phyloP scores from a whole-genome alignment of 2,329 filamentous ascomycete species.

The Colletotrichum horii region DNA sequence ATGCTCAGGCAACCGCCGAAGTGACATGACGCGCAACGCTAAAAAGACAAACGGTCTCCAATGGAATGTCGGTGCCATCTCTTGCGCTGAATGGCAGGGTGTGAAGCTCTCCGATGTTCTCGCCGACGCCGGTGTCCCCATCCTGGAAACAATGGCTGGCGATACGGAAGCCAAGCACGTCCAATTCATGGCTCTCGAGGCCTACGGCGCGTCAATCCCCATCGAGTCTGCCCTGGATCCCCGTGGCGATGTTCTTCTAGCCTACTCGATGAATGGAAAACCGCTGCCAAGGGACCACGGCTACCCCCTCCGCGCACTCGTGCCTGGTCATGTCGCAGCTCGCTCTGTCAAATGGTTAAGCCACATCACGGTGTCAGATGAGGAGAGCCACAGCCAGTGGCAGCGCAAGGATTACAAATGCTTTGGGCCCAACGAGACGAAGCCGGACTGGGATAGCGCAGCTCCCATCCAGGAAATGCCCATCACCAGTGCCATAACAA shows the following conservation, averaged over 20 bases:
- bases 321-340: slow-evolving; percentile 71
- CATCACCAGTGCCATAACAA: slow-evolving; percentile 70
- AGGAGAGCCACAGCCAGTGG: slow-evolving; percentile 71
- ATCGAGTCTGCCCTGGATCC: slow-evolving; percentile 63
- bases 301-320: slow-evolving; percentile 65
- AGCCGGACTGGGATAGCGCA: slow-evolving; percentile 67
- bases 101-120: slow-evolving; percentile 61
- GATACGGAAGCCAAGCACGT: slow-evolving; percentile 52
- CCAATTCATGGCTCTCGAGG: slow-evolving; percentile 64
- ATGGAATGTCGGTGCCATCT: slow-evolving; percentile 65
- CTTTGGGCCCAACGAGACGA: slow-evolving; percentile 67
- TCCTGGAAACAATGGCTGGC: slow-evolving; percentile 38
- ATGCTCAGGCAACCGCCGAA: slow-evolving; percentile 65
- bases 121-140: slow-evolving; percentile 57
- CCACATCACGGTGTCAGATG: slow-evolving; percentile 66
- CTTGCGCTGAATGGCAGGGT: slow-evolving; percentile 64
- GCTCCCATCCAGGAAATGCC: slow-evolving; percentile 72
- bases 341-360: slow-evolving; percentile 74
- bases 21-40: slow-evolving; percentile 60
- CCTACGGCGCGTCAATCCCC: slow-evolving; percentile 67
- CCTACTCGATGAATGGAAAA: slow-evolving; percentile 71
- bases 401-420: slow-evolving; percentile 73
- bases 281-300: slow-evolving; percentile 70
- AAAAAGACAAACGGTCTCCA: slow-evolving; percentile 60
- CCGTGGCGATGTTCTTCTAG: slow-evolving; percentile 68